Base-by-base conservation (phyloP, 805 yeast genomes). In the Yarrowia bubula region DNA sequence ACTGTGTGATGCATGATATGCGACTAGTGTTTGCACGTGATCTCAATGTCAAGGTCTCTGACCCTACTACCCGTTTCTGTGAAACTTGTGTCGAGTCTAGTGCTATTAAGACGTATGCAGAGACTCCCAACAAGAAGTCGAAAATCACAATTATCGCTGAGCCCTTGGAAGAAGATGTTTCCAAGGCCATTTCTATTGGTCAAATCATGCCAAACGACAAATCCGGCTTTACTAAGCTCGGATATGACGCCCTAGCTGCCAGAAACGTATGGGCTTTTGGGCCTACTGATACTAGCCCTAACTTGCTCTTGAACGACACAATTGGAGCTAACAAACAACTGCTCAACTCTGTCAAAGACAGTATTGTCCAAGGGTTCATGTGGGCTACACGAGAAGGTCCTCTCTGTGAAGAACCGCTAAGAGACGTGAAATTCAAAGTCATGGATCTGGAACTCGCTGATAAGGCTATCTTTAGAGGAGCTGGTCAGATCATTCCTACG, bases 311-410 rank as follows among this genome's bases (percentile, higher is more conserved):
- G 15, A 90, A 93, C 73, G 98, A 93, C 70, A 89, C 96, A 0
- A 71, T 92, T 33, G 95, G 89, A 66, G 86, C 87, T 1, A 89
- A 90, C 71, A 85, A 85, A 71, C 75, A 76, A 31, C 63, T 76
- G 10, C 70, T 89, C 38, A 66, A 70, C 1, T 62, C 76, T 0
- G 78, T 83, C 33, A 86, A 84, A 67, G 86, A 83, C 7, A 78
- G 84, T 1, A 81, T 92, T 1, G 76, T 78, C 1, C 87, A 86
- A 69, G 99, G 98, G 0, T 95, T 93, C 76, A 81, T 83, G 70
- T 89, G 96, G 95, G 87, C 88, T 2, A 80, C 84, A 0, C 80
- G 84, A 65, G 96, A 90, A 70, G 99, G 99, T 0, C 99, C 99
- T 0, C 77, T 95, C n/a, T 86, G 96, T 67, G 96, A 89, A 67